A percentile compares a stretch with the other conserved stretches of the same genome.
Evolutionary conservation across 129 eudicot genomes (phyloP).

Genomic region (Saussurea involucrata): DNA sequence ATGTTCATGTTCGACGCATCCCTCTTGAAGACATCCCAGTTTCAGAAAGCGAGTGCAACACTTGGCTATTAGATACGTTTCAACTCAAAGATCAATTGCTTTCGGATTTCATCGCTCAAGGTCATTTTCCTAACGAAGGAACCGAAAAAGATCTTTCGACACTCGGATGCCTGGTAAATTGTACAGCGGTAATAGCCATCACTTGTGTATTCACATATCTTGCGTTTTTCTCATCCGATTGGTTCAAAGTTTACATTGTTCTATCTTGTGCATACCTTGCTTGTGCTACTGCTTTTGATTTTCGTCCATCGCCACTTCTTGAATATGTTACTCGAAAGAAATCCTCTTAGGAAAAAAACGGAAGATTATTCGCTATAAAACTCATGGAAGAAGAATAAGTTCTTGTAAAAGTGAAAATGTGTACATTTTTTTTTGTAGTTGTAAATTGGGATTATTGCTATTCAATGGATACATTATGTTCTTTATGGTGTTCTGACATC

Average conservation of each 20-base stretch:
- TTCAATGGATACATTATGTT: not conserved
- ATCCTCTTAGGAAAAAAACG: conserved; percentile 23
- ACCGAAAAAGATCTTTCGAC: conserved; percentile 66
- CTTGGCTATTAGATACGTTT: conserved; percentile 59
- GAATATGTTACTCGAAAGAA: conserved; percentile 35
- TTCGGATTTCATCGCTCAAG: conserved; percentile 53
- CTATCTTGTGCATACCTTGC: conserved; percentile 50
- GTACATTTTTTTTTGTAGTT: conserved; percentile 11
- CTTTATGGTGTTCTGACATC: not conserved
- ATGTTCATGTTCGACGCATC: conserved; percentile 60
- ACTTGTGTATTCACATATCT: conserved; percentile 51
- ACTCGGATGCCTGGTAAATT: conserved; percentile 45
- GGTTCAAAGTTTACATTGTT: conserved; percentile 56
- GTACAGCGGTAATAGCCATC: conserved; percentile 36
- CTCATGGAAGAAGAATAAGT: conserved; percentile 25
- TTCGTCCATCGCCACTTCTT: conserved; percentile 45
- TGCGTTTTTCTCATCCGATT: conserved; percentile 51
- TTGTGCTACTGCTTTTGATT: conserved; percentile 42
- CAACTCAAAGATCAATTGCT: conserved; percentile 63
- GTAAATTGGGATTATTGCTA: conserved; percentile 16
- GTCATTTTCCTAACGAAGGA: conserved; percentile 60
- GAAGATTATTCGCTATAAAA: not conserved
- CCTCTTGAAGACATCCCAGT: conserved; percentile 51
- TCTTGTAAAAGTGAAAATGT: conserved; percentile 14
- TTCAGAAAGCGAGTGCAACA: conserved; percentile 53